Evolutionary conservation across 2,329 filamentous ascomycete species (phyloP), one percentile per base, ranked within the genome.

Genomic region (Penicillium capsulatum): DNA sequence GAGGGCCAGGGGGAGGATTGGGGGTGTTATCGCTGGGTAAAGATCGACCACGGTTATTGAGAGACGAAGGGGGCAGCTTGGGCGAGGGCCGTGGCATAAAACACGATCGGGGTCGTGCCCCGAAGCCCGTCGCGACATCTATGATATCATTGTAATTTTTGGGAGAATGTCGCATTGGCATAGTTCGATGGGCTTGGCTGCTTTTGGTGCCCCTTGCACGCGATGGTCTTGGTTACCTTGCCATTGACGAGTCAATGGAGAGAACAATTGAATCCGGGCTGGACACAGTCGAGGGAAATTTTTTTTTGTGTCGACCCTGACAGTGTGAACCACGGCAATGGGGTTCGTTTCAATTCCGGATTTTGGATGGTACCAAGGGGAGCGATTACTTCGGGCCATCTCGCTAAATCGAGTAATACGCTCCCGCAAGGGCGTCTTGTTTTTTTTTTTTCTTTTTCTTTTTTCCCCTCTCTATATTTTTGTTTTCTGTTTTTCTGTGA

Each of bases 61-160:
- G 39, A 42, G 42, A 46, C 45, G 28, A 48, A 49, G 41, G 34
- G 40, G 48, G 51, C 45, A 53, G 50, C 50, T 53, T 40, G 45
- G 9, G 50, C 51, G 51, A 53, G 45, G 29, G 24, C 2, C 10
- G 47, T 53, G 48, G 40, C 17, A 24, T 9, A 41, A n/a, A 44
- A 29, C 7, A 3, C 6, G 2, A 8, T 26, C 13, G 16, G 29
- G 38, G 34, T 32, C n/a, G 50, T 53, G 37, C 11, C 26, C 26
- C n/a, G 26, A 11, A 11, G 5, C 13, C n/a, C 26, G 9, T 11
- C 10, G 6, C 4, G 5, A 14, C 10, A 28, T 11, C 4, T 29
- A 45, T 52, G 49, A 50, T 44, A 44, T 50, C 45, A 48, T 46
- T 24, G 30, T 36, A 36, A 24, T 16, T 15, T 37, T 38, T 14